Base-by-base conservation (phyloP, 192 early-diverging fungal genomes). In the Coemansia sp. region DNA sequence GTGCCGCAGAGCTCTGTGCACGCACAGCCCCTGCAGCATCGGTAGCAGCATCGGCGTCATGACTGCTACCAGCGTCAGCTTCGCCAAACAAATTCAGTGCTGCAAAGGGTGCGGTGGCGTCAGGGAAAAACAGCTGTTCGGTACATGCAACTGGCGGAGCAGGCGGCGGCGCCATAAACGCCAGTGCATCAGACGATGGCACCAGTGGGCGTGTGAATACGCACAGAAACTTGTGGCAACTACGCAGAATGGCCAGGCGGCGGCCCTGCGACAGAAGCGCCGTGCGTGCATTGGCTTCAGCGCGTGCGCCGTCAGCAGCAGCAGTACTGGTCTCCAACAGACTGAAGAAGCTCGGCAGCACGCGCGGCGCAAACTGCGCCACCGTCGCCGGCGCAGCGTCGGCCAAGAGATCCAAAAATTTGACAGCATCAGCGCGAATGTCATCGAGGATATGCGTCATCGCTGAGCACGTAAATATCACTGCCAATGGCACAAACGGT, bases 381-480 rank as follows among this genome's bases (percentile, higher is more conserved):
- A 92, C 80, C 1, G 87, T 61, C 6, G 75, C 82, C 9, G 91
- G 92, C 27, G 83, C 86, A 1, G 86, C 65, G 2, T 85, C 83
- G 12, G 86, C 72, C 86, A 90, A 91, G 22, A 89, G 55, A 65
- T 91, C 87, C 73, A 96, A 83, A 59, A 93, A 87, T 67, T 85
- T 84, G 25, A 93, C 80, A 1, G 90, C 90, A 67, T 93, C 93
- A 10, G 85, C 69, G n/a, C 93, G 79, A 58, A 96, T 86, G 67
- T 93, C 92, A 57, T 94, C 92, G 54, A 87, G 76, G 27, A 96
- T 94, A 71, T 94, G 93, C 5, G 93, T 93, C 86, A 94, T 92
- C 17, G 87, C 92, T 12, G 93, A 91, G 73, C 90, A 93, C 4
- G 87, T 89, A 59, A 89, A 93, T 3, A 91, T 87, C 50, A 92